These are phyloP conservation scores for Ogataea dorogensis DNA, from an alignment of 805 yeast species.

Conservation along the genomic window DNA sequence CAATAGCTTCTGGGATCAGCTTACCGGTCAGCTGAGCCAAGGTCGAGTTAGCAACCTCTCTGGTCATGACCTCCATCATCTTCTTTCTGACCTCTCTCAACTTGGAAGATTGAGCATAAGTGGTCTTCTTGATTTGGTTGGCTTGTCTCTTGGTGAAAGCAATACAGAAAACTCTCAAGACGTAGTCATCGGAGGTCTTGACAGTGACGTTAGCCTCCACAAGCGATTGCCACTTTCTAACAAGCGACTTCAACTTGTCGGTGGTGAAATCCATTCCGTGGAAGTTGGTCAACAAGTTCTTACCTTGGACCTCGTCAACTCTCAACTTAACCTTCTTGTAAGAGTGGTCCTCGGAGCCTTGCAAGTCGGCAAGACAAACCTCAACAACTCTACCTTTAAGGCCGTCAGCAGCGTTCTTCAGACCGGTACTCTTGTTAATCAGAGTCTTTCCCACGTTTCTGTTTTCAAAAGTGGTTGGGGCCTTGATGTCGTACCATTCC, in stretches of 20 bases:
- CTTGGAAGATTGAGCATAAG: conserved; percentile 97
- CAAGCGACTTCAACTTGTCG: conserved; percentile 95
- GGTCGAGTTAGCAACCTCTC: conserved; percentile 93
- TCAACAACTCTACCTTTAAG: conserved; percentile 97
- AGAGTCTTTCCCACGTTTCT: conserved; percentile 98
- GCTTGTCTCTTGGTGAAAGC: conserved; percentile 98
- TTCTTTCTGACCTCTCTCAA: conserved; percentile 96
- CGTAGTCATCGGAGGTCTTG: conserved; percentile 97
- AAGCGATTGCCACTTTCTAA: conserved; percentile 98
- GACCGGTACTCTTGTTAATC: conserved; percentile 98
- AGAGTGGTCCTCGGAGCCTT: conserved; percentile 98
- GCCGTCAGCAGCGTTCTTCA: conserved; percentile 96
- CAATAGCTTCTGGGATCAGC: conserved; percentile 98
- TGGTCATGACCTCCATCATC: conserved; percentile 93
- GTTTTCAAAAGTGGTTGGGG: conserved; percentile 98
- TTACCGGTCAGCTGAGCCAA: conserved; percentile 95
- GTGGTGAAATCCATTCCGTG: conserved; percentile 98
- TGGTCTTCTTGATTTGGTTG: conserved; percentile 95
- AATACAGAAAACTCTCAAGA: conserved; percentile 92
- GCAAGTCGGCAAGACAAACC: conserved; percentile 94
- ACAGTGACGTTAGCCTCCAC: conserved; percentile 98
- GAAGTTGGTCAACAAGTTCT: conserved; percentile 98
- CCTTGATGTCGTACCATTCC: conserved; percentile 98
- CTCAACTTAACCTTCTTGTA: conserved; percentile 96
- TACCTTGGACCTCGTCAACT: conserved; percentile 99